phyloP scores from a whole-genome alignment of 2,329 filamentous ascomycete species.

The Neoscytalidium dimidiatum region DNA sequence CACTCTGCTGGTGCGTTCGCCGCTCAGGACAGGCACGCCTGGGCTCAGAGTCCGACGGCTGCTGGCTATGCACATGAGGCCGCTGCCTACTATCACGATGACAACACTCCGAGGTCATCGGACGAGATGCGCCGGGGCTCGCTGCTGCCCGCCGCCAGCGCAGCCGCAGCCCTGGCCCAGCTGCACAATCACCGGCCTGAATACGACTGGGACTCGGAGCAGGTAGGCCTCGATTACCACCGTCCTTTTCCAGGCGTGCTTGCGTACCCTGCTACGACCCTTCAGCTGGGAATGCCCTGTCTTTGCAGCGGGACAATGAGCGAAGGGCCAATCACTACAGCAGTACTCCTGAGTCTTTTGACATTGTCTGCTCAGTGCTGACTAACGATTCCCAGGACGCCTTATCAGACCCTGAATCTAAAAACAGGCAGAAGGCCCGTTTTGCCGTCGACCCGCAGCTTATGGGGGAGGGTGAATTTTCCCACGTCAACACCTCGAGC shows the following conservation, averaged over 20 bases:
- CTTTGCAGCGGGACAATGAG: slow-evolving; percentile 25
- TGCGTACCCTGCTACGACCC: slow-evolving; percentile 17
- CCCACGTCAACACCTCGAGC: slow-evolving; percentile 48
- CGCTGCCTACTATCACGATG: slow-evolving; percentile 68
- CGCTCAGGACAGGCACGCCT: slow-evolving; percentile 15
- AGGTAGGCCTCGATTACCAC: slow-evolving; percentile 47
- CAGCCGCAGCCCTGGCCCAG: slow-evolving; percentile 84
- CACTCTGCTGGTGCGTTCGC: slow-evolving; percentile 18
- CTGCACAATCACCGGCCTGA: slow-evolving; percentile 78
- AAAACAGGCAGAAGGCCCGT: slow-evolving; percentile 39
- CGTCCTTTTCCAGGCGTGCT: slow-evolving; percentile 39
- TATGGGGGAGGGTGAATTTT: slow-evolving; percentile 18
- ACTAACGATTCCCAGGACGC: slow-evolving; percentile 32
- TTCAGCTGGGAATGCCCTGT: slow-evolving; percentile 18
- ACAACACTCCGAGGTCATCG: slow-evolving; percentile 65
- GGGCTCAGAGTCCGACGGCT: slow-evolving; percentile 23
- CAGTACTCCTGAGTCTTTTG: neutral
- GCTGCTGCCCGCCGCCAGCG: slow-evolving; percentile 69
- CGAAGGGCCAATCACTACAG: slow-evolving; percentile 7
- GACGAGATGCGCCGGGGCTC: slow-evolving; percentile 69
- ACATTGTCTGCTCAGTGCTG: neutral
- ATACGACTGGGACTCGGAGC: slow-evolving; percentile 75
- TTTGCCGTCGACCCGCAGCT: slow-evolving; percentile 35
- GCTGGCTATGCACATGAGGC: slow-evolving; percentile 59
- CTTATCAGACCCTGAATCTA: slow-evolving; percentile 40